A percentile compares a stretch with the other conserved stretches of the same genome.
phyloP scores from a whole-genome alignment of 169 alveolate genomes.

The Plasmodium fragile region DNA sequence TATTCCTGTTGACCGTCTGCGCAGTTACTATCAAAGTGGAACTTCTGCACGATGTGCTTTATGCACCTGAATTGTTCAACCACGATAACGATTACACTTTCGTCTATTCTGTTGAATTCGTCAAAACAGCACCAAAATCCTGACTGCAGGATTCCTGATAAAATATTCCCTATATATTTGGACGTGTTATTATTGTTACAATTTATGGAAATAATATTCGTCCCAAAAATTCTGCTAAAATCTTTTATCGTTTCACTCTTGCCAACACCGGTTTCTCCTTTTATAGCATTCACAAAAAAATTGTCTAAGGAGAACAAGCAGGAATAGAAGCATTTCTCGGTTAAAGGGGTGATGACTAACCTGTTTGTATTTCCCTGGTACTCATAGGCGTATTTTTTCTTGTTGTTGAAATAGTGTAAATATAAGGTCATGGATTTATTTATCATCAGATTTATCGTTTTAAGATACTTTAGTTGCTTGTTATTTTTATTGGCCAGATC shows the following conservation, averaged over 20 bases:
- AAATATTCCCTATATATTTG: slow-evolving; percentile 95
- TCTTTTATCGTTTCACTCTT: slow-evolving; percentile 98
- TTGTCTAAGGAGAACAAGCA: slow-evolving; percentile 94
- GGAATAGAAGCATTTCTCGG: slow-evolving; percentile 97
- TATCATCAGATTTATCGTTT: slow-evolving; percentile 64
- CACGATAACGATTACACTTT: slow-evolving; percentile 96
- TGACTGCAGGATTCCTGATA: slow-evolving; percentile 95
- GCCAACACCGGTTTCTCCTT: slow-evolving; percentile 99
- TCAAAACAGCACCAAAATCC: slow-evolving; percentile 99
- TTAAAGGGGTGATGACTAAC: slow-evolving; percentile 96
- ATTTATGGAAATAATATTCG: slow-evolving; percentile 95
- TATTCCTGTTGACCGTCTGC: not conserved
- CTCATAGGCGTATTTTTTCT: slow-evolving; percentile 96
- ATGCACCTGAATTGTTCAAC: slow-evolving; percentile 95
- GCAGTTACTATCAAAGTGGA: slow-evolving; percentile 12
- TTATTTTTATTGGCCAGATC: slow-evolving; percentile 46
- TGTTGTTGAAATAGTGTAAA: slow-evolving; percentile 94
- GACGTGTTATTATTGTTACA: slow-evolving; percentile 96
- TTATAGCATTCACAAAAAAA: slow-evolving; percentile 97
- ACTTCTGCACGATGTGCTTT: slow-evolving; percentile 87
- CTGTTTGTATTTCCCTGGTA: slow-evolving; percentile 97
- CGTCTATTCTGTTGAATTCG: slow-evolving; percentile 98
- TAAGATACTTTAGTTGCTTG: slow-evolving; percentile 52
- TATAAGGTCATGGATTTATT: slow-evolving; percentile 83
- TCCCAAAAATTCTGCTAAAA: slow-evolving; percentile 96